Percentiles rank a stretch among this genome's conserved stretches.
Conservation (phyloP, 169 alveolate species). For the Plasmodium gonderi region DNA sequence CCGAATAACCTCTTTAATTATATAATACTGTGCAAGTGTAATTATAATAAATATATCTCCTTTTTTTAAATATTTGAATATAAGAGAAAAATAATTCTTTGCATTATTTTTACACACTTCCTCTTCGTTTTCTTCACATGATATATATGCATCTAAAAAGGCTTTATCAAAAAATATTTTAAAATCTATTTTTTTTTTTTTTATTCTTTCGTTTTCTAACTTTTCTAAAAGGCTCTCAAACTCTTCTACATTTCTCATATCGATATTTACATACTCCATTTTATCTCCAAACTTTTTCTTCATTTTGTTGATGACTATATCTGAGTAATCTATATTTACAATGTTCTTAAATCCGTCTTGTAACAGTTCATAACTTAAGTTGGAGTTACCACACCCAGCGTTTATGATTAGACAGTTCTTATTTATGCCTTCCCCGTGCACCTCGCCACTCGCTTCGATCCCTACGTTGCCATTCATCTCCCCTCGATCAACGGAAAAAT, state of each 20-base stretch:
- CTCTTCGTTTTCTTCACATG: constrained; percentile 80
- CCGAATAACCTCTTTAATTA: constrained; percentile 79
- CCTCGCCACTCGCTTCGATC: neutral
- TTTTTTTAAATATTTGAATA: constrained; percentile 71
- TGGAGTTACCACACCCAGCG: constrained; percentile 84
- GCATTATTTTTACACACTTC: constrained; percentile 78
- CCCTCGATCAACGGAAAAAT: neutral
- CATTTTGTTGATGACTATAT: constrained; percentile 80
- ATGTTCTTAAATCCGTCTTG: constrained; percentile 77
- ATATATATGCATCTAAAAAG: constrained; percentile 83
- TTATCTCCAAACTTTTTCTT: constrained; percentile 34
- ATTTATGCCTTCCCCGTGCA: neutral
- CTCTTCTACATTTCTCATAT: constrained; percentile 62
- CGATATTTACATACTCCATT: constrained; percentile 76
- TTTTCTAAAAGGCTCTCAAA: constrained; percentile 32
- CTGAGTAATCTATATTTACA: constrained; percentile 80
- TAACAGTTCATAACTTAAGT: constrained; percentile 74
- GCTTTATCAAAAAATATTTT: constrained; percentile 85
- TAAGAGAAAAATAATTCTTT: constrained; percentile 72
- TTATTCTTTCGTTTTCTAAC: constrained; percentile 33
- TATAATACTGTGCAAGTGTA: constrained; percentile 81
- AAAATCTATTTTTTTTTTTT: constrained; percentile 45
- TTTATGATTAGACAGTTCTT: constrained; percentile 76
- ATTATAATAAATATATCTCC: constrained; percentile 80
- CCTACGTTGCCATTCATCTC: neutral